Evolutionary conservation across 441 rosid genomes (phyloP).

Genomic region (Jatropha multifida): DNA sequence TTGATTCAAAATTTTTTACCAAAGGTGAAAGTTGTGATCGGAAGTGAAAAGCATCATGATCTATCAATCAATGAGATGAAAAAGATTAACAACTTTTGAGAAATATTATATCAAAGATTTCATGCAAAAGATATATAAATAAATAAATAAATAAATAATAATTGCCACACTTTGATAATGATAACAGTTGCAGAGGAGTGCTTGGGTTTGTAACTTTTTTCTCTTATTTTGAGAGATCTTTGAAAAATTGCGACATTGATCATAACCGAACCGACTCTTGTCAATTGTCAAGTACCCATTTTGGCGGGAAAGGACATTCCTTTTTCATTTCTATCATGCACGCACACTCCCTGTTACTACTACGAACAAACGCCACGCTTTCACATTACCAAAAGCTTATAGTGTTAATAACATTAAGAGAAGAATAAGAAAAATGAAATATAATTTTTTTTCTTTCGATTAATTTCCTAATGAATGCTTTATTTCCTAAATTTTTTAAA

Average conservation of each 20-base stretch:
- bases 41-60: slow-evolving; percentile 49
- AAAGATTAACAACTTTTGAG: slow-evolving; percentile 37
- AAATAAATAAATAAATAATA: background rate
- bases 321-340: too few species aligned
- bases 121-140: slow-evolving; percentile 24
- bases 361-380: too few species aligned
- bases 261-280: slow-evolving; percentile 2
- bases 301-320: slow-evolving; percentile 27
- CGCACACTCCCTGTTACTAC: background rate
- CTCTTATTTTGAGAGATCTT: slow-evolving; percentile 10
- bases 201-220: slow-evolving; percentile 14
- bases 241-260: background rate
- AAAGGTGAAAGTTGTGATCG: slow-evolving; percentile 25
- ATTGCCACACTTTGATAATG: slow-evolving; percentile 20
- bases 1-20: slow-evolving; percentile 32
- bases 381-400: background rate
- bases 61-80: slow-evolving; percentile 46
- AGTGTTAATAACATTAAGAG: too few species aligned
- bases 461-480: too few species aligned
- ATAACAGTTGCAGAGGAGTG: slow-evolving; percentile 32
- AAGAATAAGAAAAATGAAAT: too few species aligned
- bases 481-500: too few species aligned
- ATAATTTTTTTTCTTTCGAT: too few species aligned
- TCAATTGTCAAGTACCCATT: slow-evolving; percentile 11
- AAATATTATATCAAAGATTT: slow-evolving; percentile 21